These are phyloP conservation scores for Penicillium sp. DNA, from an alignment of 2,329 filamentous ascomycete species.

Conservation along the genomic window DNA sequence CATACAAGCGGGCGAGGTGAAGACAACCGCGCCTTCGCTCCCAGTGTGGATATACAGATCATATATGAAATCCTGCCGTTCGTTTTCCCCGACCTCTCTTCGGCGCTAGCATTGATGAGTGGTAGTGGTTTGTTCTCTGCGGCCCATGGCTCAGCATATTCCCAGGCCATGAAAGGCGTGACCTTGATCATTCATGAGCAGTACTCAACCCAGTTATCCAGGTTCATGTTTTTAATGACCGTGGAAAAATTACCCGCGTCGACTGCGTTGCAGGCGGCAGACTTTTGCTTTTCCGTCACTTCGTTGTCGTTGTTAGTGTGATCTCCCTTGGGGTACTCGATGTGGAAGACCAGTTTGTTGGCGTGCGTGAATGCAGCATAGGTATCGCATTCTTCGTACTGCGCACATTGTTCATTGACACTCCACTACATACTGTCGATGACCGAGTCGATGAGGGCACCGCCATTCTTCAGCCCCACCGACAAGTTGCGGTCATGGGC, in stretches of 20 bases:
- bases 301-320: slow-evolving; percentile 33
- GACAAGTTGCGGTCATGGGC: slow-evolving; percentile 56
- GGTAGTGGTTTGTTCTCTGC: no score
- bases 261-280: slow-evolving; percentile 48
- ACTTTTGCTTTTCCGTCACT: slow-evolving; percentile 35
- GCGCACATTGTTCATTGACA: slow-evolving; percentile 67
- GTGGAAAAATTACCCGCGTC: slow-evolving; percentile 58
- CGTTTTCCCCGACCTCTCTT: no score
- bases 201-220: slow-evolving; percentile 62
- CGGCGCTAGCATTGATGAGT: no score
- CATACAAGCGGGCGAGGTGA: no score
- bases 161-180: no score
- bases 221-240: slow-evolving; percentile 62
- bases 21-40: no score
- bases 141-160: no score
- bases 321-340: slow-evolving; percentile 63
- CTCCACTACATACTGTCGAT: slow-evolving; percentile 59
- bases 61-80: no score
- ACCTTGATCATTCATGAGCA: no score
- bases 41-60: no score
- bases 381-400: slow-evolving; percentile 58
- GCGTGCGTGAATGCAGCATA: slow-evolving; percentile 59
- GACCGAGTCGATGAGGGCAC: slow-evolving; percentile 54
- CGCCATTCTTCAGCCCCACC: slow-evolving; percentile 68
- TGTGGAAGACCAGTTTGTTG: slow-evolving; percentile 68